Evolutionary conservation across 1,284 basidiomycete genomes (phyloP).

Genomic region (Coniferiporia weirii): DNA sequence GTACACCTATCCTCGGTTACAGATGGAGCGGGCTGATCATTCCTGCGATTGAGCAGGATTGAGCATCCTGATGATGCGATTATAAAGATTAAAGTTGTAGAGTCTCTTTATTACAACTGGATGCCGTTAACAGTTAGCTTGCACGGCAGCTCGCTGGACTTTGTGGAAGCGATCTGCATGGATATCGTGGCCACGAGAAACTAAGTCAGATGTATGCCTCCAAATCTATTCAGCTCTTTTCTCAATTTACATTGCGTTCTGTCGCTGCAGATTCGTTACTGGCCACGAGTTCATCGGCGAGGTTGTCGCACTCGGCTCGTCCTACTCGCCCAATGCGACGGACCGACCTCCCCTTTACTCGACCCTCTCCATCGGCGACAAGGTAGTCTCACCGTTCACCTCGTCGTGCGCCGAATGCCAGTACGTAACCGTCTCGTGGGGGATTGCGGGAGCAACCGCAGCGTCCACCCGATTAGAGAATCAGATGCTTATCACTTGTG

Average conservation of each 20-base stretch:
- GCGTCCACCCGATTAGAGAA: too few species aligned
- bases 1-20: neutral
- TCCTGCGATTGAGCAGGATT: slow-evolving; percentile 39
- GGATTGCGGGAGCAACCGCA: too few species aligned
- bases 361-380: slow-evolving; percentile 71
- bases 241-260: neutral
- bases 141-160: slow-evolving; percentile 56
- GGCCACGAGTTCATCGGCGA: slow-evolving; percentile 86
- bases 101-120: neutral
- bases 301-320: slow-evolving; percentile 66
- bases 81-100: slow-evolving; percentile 58
- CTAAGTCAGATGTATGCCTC: slow-evolving; percentile 31
- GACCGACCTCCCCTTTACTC: slow-evolving; percentile 59
- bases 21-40: neutral
- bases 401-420: slow-evolving; percentile 78
- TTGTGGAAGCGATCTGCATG: slow-evolving; percentile 81
- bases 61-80: slow-evolving; percentile 70
- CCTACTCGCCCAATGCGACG: slow-evolving; percentile 40
- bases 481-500: neutral
- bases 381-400: slow-evolving; percentile 86
- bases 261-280: slow-evolving; percentile 44
- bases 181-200: slow-evolving; percentile 59
- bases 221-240: neutral
- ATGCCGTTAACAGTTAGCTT: neutral
- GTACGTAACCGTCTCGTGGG: slow-evolving; percentile 39